phyloP scores from a whole-genome alignment of 768 basidiomycete species.

The Boletus tylopilopsis region DNA sequence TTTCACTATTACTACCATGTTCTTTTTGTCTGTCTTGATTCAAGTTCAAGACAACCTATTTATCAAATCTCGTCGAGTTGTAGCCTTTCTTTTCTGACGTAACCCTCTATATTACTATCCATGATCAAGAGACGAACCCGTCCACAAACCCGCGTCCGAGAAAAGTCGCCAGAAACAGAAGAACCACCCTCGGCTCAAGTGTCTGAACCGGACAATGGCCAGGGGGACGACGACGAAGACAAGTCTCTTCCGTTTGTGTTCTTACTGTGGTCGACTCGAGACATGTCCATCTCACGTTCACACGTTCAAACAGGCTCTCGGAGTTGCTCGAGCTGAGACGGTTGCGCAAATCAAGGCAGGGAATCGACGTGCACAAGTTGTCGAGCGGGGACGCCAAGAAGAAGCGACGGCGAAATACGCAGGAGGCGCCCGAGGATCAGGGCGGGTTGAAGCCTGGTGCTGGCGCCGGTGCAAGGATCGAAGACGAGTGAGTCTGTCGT shows the following conservation, averaged over 20 bases:
- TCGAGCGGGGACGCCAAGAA: slow-evolving; percentile 80
- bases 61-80: too few species aligned
- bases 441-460: slow-evolving; percentile 53
- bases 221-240: slow-evolving; percentile 35
- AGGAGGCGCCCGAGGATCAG: slow-evolving; percentile 39
- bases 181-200: neutral
- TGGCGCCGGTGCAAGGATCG: slow-evolving; percentile 27
- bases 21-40: neutral
- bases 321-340: slow-evolving; percentile 85
- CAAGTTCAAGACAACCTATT: too few species aligned
- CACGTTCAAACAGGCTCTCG: slow-evolving; percentile 49
- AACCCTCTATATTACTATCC: slow-evolving; percentile 1
- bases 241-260: slow-evolving; percentile 48
- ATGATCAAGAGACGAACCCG: slow-evolving; percentile 77
- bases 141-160: slow-evolving; percentile 56
- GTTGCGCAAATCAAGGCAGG: slow-evolving; percentile 65
- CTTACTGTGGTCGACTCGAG: neutral
- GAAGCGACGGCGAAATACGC: slow-evolving; percentile 54
- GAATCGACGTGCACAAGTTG: slow-evolving; percentile 82
- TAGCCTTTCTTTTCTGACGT: slow-evolving; percentile 6
- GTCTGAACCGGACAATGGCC: slow-evolving; percentile 9
- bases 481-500: slow-evolving; percentile 45
- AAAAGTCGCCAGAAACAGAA: slow-evolving; percentile 39
- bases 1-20: neutral
- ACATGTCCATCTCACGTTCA: neutral